Base-by-base conservation (phyloP, 2,329 filamentous ascomycete species). In the Aspergillus ibericus region DNA sequence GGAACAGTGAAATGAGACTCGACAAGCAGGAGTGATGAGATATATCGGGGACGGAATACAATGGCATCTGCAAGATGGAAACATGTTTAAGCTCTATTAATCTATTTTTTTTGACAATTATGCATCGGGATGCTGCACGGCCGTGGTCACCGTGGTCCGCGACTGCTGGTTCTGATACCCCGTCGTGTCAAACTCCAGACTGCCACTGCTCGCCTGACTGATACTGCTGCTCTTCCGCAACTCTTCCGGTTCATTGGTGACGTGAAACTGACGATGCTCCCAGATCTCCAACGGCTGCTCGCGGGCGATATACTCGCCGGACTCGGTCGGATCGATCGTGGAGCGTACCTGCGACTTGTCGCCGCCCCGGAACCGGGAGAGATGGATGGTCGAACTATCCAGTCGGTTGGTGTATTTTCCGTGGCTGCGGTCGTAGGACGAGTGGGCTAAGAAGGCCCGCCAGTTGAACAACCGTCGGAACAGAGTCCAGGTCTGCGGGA, bases 401-500 rank as follows among this genome's bases (percentile, higher is more conserved):
- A 58, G 13, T 2, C 59, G 59, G 4, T 20, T 56, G 22, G 36
- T 22, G 34, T 61, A 61, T 20, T 56, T 63, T 27, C 40, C 40
- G 27, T 52, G 53, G 55, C 36, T 56, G 20, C 55, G 55, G 10
- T 54, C 47, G 5, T 63, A 59, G 1, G 61, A 64, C 12, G 65
- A 64, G 29, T 66, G 60, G 22, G 60, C 60, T 18, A 72, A 58
- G 58, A 74, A 75, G 5, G 70, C 65, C 36, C 66, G 63, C 22
- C 71, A 64, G 22, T 70, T 70, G 68, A 81, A 79, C 56, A 82
- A 59, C 8, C 79, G 77, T 44, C 83, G 80, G 29, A 85, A 76
- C 18, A 87, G 75, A 0, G 82, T 81, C 80, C 84, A 87, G 61
- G 80, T 82, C 50, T 86, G 82, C 0, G 85, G 85, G 5, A 88